phyloP scores from a whole-genome alignment of 2,329 filamentous ascomycete genomes.

The Eurotiales sp. region DNA sequence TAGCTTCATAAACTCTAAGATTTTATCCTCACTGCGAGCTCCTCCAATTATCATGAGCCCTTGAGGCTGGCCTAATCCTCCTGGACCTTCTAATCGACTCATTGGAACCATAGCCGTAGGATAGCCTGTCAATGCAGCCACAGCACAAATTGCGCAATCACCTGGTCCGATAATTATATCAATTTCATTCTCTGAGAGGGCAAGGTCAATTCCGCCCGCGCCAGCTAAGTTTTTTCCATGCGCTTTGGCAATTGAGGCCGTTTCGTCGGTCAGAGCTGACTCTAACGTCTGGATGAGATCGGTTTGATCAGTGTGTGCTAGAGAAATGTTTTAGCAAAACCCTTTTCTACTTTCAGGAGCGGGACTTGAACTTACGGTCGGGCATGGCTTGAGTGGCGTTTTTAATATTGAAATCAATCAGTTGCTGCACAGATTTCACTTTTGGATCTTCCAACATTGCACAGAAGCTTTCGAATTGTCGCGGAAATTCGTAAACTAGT shows the following conservation, averaged over 20 bases:
- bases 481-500: constrained; percentile 7
- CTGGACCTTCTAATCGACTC: constrained; percentile 4
- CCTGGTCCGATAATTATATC: constrained; percentile 9
- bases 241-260: not conserved
- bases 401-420: constrained; percentile 8
- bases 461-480: constrained; percentile 3
- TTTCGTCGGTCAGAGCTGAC: constrained; percentile 2
- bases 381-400: constrained; percentile 6
- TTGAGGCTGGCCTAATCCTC: constrained; percentile 4
- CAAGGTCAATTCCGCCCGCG: constrained; percentile 4
- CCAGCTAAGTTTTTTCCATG: not conserved
- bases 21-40: constrained; percentile 3
- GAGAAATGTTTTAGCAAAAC: not conserved
- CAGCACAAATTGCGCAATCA: constrained; percentile 3
- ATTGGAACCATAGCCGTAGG: constrained; percentile 9
- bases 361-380: not conserved
- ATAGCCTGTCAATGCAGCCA: constrained; percentile 7
- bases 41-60: constrained; percentile 4
- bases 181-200: constrained; percentile 2
- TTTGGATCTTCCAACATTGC: not conserved
- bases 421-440: constrained; percentile 2
- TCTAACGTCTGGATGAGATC: constrained; percentile 3
- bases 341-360: not conserved
- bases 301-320: constrained; percentile 4
- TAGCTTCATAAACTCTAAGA: constrained; percentile 5